Evolutionary conservation across 1,284 basidiomycete species (phyloP), one percentile per base, ranked within the genome.

Genomic region (Pseudozyma thailandica): DNA sequence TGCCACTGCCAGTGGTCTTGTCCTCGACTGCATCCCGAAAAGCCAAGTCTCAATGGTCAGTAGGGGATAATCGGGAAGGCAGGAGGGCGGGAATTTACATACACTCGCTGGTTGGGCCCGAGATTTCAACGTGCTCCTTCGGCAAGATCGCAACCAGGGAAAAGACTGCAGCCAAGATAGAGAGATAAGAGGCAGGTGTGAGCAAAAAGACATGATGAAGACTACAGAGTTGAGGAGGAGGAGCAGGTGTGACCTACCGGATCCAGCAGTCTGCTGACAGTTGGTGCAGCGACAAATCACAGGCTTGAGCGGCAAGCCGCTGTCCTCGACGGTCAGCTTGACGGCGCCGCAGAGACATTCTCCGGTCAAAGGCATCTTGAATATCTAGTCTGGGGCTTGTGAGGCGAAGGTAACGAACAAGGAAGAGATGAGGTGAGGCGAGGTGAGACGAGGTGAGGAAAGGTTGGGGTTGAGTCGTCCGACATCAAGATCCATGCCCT

Each of bases 251-350:
- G 3, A 61, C 64, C 43, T 54, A 61, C 64, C 16, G 4, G 55
- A 55, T 21, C 57, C 57, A 33, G 61, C 56, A 16, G 61, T 64
- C 30, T 55, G 53, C 23, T 64, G 68, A 18, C 68, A 71, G 50
- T 64, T 57, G 55, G 55, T 50, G 66, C 60, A 63, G 38, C 55
- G 47, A 35, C 66, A 70, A 25, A 56, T 37, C 1, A 55, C 46
- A 1, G 57, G 50, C 50, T 54, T 50, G 28, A 71, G 25, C 6
- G 68, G 68, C 41, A 61, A 18, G 10, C 45, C 61, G 4, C 21
- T 27, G 31, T 71, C 61, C 31, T 60, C 38, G 25, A 71, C 38
- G 16, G 57, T 55, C 27, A 71, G 41, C 48, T 60, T 41, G 30
- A 71, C 53, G 18, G 44, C 39, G 5, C 61, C 68, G 43, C 68